Base-by-base conservation (phyloP, 2,329 filamentous ascomycete genomes). In the Colletotrichum cordylinicola region DNA sequence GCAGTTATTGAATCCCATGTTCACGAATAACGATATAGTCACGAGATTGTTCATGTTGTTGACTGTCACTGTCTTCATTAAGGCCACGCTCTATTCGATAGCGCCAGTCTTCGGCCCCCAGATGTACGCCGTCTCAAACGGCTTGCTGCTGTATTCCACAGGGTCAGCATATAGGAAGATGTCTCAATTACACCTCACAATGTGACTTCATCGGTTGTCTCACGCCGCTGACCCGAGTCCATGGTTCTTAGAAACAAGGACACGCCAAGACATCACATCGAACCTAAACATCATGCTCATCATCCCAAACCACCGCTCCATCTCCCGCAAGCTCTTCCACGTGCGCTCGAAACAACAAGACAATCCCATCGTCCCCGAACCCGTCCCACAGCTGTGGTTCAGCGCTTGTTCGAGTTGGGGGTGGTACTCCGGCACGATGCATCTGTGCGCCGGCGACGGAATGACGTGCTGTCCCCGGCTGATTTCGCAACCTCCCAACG, bases 401-500 rank as follows among this genome's bases (percentile, higher is more conserved):
- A n/a, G 18, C 9, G 56, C n/a, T 48, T 37, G 27, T 13, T 39
- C 21, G 21, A 37, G 52, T 29, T 58, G 8, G 48, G 43, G 43
- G 69, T 62, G 62, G n/a, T 72, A 73, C 33, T 52, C n/a, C n/a
- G 64, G 48, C 12, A 52, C 43, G 43, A 10, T 52, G 43, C 35
- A 69, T 27, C 58, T 9, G 64, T 73, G 70, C 64, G 58, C 70
- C 64, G 70, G 61, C 70, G 60, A 65, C 74, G 64, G 74, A 65
- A 76, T 76, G 74, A 37, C 74, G 74, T 76, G 74, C 70, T 76
- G 74, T 68, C 33, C 70, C 64, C 48, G 56, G 64, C 31, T 64
- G 74, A 76, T 73, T 73, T 76, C 74, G 74, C 70, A 74, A 73
- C 71, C 39, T 39, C 31, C 43, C 27, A 48, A 58, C 66, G 52